These are phyloP conservation scores for Turnera subulata DNA, from an alignment of 345 rosid genomes.

Conservation along the genomic window DNA sequence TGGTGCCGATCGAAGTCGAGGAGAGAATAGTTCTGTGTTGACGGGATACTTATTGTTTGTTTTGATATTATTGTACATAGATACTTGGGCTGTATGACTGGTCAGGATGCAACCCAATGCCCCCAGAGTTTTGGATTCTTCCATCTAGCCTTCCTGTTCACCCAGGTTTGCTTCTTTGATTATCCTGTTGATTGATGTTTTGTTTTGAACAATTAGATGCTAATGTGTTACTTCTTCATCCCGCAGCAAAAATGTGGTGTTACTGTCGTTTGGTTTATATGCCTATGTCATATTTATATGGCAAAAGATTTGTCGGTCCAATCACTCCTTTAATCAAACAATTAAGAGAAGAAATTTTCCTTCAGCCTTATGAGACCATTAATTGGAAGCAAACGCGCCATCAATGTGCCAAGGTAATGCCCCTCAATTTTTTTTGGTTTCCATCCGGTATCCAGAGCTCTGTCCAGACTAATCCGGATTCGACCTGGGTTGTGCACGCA, in stretches of 20 bases:
- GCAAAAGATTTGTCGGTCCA: slow-evolving; percentile 19
- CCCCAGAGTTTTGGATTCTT: slow-evolving; percentile 20
- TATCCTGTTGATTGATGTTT: neutral
- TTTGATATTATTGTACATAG: too few relatives aligned
- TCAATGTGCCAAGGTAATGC: slow-evolving; percentile 16
- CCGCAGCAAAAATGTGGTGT: slow-evolving; percentile 30
- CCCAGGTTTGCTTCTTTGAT: slow-evolving; percentile 10
- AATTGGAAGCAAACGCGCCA: slow-evolving; percentile 11
- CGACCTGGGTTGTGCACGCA: too few relatives aligned
- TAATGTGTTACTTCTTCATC: too few relatives aligned
- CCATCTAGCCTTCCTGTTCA: slow-evolving; percentile 13
- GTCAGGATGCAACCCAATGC: slow-evolving; percentile 25
- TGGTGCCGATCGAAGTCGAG: too few relatives aligned
- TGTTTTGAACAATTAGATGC: too few relatives aligned
- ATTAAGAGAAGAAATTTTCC: slow-evolving; percentile 17
- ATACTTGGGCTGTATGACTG: slow-evolving; percentile 26
- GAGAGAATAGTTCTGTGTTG: too few relatives aligned
- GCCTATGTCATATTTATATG: slow-evolving; percentile 24
- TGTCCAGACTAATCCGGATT: too few relatives aligned
- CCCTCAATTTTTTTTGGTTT: neutral
- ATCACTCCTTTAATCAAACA: slow-evolving; percentile 15
- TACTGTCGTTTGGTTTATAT: slow-evolving; percentile 20
- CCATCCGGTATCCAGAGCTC: too few relatives aligned
- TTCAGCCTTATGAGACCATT: slow-evolving; percentile 7
- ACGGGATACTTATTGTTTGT: too few relatives aligned